phyloP scores from a whole-genome alignment of 768 basidiomycete species.

The Suillus lakei region DNA sequence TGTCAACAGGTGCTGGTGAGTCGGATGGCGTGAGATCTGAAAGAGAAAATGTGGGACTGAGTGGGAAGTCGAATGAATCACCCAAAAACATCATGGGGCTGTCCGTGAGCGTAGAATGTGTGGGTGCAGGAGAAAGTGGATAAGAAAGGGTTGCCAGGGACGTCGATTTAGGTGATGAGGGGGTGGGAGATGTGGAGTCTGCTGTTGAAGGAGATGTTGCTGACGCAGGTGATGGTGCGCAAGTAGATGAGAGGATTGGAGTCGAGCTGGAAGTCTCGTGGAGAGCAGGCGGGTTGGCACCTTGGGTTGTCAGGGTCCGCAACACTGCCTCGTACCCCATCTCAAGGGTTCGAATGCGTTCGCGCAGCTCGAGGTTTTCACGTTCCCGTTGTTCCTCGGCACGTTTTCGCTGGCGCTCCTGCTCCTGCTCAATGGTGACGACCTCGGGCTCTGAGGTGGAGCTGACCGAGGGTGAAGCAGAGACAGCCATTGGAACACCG shows the following conservation, averaged over 20 bases:
- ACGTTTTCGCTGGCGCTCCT: slow-evolving; percentile 37
- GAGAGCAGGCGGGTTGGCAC: slow-evolving; percentile 35
- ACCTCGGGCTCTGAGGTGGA: slow-evolving; percentile 25
- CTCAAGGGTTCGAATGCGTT: slow-evolving; percentile 79
- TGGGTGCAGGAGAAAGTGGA: slow-evolving; percentile 47
- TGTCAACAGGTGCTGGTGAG: slow-evolving; percentile 28
- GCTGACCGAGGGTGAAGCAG: slow-evolving; percentile 22
- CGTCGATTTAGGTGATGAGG: slow-evolving; percentile 28
- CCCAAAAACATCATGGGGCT: slow-evolving; percentile 31
- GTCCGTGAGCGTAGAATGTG: slow-evolving; percentile 44
- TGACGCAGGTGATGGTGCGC: slow-evolving; percentile 27
- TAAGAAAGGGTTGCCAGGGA: slow-evolving; percentile 38
- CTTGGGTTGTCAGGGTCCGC: slow-evolving; percentile 70
- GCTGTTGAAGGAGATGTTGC: slow-evolving; percentile 29
- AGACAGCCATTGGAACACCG: slow-evolving; percentile 40
- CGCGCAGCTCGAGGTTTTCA: slow-evolving; percentile 77
- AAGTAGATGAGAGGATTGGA: slow-evolving; percentile 20
- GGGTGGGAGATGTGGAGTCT: slow-evolving; percentile 26
- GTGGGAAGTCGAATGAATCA: slow-evolving; percentile 38
- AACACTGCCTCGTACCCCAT: slow-evolving; percentile 82
- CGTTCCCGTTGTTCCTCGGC: slow-evolving; percentile 52
- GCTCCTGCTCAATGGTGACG: slow-evolving; percentile 28
- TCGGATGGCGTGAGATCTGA: slow-evolving; percentile 42
- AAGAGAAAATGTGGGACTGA: slow-evolving; percentile 41
- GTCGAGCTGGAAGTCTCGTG: slow-evolving; percentile 18